Conservation (phyloP, 2,329 filamentous ascomycete species). For the Cytospora paraplurivora region DNA sequence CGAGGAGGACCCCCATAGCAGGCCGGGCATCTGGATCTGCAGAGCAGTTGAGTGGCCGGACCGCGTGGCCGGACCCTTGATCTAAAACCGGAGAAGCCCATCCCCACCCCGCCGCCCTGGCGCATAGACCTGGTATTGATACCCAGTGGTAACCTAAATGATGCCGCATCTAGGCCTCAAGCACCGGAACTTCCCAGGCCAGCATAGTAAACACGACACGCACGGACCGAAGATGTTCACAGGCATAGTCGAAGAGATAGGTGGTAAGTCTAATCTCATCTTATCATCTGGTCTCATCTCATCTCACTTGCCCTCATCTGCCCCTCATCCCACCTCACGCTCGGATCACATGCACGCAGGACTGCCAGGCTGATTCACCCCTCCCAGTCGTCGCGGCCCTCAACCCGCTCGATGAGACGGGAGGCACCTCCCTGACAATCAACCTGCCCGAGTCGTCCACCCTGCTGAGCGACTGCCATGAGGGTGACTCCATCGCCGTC, state of each 20-base stretch:
- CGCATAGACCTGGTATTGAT: neutral
- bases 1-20: no score
- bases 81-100: neutral
- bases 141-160: neutral
- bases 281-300: conserved; percentile 13
- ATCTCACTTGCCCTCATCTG: conserved; percentile 8
- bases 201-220: neutral
- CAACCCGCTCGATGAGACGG: conserved; percentile 76
- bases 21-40: neutral
- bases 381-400: conserved; percentile 77
- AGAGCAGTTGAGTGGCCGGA: neutral
- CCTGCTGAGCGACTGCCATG: conserved; percentile 80
- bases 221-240: conserved; percentile 74
- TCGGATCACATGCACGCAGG: conserved; percentile 26
- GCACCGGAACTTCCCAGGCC: neutral
- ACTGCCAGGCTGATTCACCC: conserved; percentile 6
- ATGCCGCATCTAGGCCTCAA: neutral
- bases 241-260: conserved; percentile 88
- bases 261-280: conserved; percentile 63
- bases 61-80: neutral
- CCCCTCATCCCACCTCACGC: conserved; percentile 27
- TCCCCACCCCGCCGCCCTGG: neutral
- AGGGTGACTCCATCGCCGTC: conserved; percentile 92
- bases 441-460: conserved; percentile 63
- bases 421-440: conserved; percentile 90